phyloP scores from a whole-genome alignment of 768 basidiomycete species.

The Leccinum obscurum region DNA sequence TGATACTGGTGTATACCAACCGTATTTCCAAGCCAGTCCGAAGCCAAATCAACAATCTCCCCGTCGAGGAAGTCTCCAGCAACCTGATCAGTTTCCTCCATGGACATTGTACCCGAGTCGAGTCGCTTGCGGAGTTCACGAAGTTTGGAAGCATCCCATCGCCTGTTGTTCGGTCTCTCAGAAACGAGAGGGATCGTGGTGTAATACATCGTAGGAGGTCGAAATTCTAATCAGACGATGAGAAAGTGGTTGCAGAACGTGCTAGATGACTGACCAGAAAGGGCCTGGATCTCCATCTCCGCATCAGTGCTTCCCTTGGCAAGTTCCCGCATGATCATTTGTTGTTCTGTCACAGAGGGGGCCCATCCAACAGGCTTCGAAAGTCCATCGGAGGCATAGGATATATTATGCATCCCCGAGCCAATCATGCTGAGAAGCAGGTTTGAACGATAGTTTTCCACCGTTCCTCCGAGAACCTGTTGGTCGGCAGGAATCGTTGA shows the following conservation, averaged over 20 bases:
- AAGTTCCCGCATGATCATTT: slow-evolving; percentile 95
- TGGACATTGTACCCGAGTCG: slow-evolving; percentile 83
- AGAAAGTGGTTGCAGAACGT: neutral
- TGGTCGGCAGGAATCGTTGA: slow-evolving; percentile 89
- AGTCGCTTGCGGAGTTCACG: slow-evolving; percentile 93
- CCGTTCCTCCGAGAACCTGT: slow-evolving; percentile 85
- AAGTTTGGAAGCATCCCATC: slow-evolving; percentile 92
- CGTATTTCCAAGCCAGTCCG: slow-evolving; percentile 98
- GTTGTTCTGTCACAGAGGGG: slow-evolving; percentile 85
- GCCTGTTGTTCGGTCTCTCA: slow-evolving; percentile 80
- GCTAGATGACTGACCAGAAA: slow-evolving; percentile 64
- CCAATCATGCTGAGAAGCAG: slow-evolving; percentile 86
- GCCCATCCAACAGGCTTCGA: slow-evolving; percentile 66
- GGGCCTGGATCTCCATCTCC: slow-evolving; percentile 80
- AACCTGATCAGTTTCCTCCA: slow-evolving; percentile 88
- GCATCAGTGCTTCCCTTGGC: slow-evolving; percentile 74
- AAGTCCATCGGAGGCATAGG: slow-evolving; percentile 54
- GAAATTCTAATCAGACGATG: slow-evolving; percentile 60
- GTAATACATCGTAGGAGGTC: slow-evolving; percentile 94
- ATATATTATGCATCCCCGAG: slow-evolving; percentile 64
- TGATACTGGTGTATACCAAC: slow-evolving; percentile 22
- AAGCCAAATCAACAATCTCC: slow-evolving; percentile 92
- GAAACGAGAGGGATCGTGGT: slow-evolving; percentile 90
- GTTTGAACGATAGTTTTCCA: slow-evolving; percentile 96
- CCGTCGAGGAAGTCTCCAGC: slow-evolving; percentile 90